phyloP scores from a whole-genome alignment of 2,329 filamentous ascomycete genomes.

The Cladophialophora immunda region DNA sequence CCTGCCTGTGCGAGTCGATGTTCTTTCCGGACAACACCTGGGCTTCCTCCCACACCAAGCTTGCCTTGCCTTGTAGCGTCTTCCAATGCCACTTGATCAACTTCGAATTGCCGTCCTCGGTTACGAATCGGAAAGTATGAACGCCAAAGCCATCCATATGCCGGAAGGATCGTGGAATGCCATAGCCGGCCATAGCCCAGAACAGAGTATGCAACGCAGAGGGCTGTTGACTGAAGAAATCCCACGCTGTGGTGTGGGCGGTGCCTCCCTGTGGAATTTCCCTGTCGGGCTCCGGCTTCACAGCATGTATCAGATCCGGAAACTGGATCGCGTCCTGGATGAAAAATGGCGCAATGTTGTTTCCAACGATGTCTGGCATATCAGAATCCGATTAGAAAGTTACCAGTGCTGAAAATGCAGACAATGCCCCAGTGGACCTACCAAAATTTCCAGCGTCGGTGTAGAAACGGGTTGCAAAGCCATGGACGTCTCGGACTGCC shows the following conservation, averaged over 20 bases:
- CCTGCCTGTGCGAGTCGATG: constrained; percentile 4
- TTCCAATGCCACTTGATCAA: constrained; percentile 16
- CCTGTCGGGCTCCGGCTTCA: constrained; percentile 10
- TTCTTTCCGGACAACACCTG: constrained; percentile 14
- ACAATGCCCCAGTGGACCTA: background rate
- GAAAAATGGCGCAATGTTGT: constrained; percentile 10
- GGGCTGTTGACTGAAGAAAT: constrained; percentile 13
- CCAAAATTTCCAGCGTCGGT: constrained; percentile 14
- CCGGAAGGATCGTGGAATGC: constrained; percentile 13
- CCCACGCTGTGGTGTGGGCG: constrained; percentile 12
- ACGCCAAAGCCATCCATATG: constrained; percentile 13
- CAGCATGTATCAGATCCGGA: constrained; percentile 6
- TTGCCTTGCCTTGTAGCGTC: constrained; percentile 12
- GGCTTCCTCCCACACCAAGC: constrained; percentile 16
- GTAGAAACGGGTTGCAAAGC: constrained; percentile 13
- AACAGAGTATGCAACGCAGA: constrained; percentile 13
- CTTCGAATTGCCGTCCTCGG: constrained; percentile 6
- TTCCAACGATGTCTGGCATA: constrained; percentile 8
- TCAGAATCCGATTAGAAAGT: background rate
- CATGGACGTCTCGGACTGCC: constrained; percentile 10
- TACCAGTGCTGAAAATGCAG: background rate
- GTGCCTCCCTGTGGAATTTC: constrained; percentile 11
- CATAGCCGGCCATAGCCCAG: constrained; percentile 14
- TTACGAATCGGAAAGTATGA: constrained; percentile 7
- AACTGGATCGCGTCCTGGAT: constrained; percentile 13